Base-by-base conservation (phyloP, 164 flowering plant genomes). In the Annona squamosa region DNA sequence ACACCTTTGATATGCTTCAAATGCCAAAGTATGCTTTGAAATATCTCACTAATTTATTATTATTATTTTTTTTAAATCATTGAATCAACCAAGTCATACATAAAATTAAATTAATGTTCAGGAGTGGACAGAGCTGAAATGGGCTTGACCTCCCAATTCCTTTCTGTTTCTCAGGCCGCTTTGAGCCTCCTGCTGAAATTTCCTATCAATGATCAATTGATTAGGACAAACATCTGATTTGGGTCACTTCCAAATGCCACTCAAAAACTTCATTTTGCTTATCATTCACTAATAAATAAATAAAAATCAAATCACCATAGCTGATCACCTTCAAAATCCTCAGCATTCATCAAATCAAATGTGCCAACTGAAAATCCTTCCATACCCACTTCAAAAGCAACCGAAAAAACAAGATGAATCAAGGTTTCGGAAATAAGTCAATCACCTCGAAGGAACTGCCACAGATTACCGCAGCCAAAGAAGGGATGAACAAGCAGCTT, bases 401-500 rank as follows among this genome's bases (percentile, higher is more conserved):
- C 4, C 37, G 1, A 26, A 26, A 26, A 67, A 67, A 0, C 65
- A n/a, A 48, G 44, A 67, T 4, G 46, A 59, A 45, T 1, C 17
- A 19, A 52, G 37, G 63, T 13, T 19, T 59, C 19, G 17, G 69
- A 68, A 72, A 69, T 42, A 12, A 12, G 64, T 56, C 6, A 5
- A 48, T 76, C 75, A 94, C 99, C 94, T 89, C 85, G 77, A 19
- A 91, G 78, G 78, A 93, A 89, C 76, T 88, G 87, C 7, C 89
- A 84, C 69, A 95, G 87, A 82, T 81, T 91, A 4, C 96, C 91
- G 18, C 42, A 70, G 26, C 79, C 63, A 76, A 82, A 87, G 73
- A 88, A 95, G 0, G 99, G 98, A 87, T 88, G 85, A 79, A 95
- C 87, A 16, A 95, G 83, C 67, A 95, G 92, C 85, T 88, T 93